phyloP scores from a whole-genome alignment of 495 filamentous ascomycete species.

The Pyronema domesticum region DNA sequence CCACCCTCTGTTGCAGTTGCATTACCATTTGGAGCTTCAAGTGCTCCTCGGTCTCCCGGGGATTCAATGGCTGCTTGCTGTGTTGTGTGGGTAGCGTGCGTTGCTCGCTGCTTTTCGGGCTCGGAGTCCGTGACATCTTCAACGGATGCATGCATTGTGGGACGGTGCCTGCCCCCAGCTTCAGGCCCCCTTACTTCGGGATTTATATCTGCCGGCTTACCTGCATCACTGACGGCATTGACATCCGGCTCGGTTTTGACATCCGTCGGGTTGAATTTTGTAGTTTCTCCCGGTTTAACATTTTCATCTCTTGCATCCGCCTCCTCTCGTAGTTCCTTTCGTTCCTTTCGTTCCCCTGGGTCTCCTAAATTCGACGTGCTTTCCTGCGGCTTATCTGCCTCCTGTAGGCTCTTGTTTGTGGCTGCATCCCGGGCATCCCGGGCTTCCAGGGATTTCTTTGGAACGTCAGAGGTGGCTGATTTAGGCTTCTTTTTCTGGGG shows the following conservation, averaged over 20 bases:
- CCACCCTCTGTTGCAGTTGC: background rate
- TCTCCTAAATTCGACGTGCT: no score
- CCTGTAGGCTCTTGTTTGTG: no score
- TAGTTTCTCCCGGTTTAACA: no score
- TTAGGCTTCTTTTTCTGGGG: constrained; percentile 4
- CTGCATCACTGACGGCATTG: no score
- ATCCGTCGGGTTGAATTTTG: no score
- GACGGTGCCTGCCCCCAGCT: no score
- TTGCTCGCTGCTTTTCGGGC: background rate
- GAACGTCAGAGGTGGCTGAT: background rate
- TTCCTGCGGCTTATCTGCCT: no score
- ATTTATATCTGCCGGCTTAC: no score
- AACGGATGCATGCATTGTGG: background rate
- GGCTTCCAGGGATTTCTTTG: background rate
- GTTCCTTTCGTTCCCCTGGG: background rate
- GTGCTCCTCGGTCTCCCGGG: constrained; percentile 9
- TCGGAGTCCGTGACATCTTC: constrained; percentile 8
- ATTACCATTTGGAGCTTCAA: constrained; percentile 4
- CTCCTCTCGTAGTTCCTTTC: background rate
- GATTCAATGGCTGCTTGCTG: no score
- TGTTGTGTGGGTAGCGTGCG: background rate
- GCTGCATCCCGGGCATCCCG: no score
- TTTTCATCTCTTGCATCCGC: constrained; percentile 5
- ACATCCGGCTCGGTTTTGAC: no score
- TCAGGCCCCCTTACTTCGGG: no score